Conservation (phyloP, 2,329 filamentous ascomycete species). For the Neonectria hederae region DNA sequence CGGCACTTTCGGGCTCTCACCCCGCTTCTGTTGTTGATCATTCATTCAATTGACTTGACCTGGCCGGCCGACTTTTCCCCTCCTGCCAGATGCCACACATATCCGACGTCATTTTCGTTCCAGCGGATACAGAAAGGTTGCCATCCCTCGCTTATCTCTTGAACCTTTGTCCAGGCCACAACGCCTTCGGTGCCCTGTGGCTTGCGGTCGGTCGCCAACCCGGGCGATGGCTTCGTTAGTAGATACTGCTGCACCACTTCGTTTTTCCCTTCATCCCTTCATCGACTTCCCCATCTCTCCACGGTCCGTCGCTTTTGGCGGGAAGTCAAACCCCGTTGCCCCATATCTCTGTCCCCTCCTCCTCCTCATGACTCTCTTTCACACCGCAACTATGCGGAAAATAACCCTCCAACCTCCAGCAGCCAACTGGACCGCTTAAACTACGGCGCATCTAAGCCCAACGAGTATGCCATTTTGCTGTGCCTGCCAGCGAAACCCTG, state of each 20-base stretch:
- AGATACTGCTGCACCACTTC: too few species aligned
- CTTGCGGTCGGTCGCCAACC: background rate
- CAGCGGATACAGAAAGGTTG: background rate
- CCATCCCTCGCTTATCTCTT: constrained; percentile 1
- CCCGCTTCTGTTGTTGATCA: background rate
- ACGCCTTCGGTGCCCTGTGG: background rate
- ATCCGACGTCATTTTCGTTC: background rate
- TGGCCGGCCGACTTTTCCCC: too few species aligned
- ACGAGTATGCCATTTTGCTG: background rate
- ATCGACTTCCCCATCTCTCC: background rate
- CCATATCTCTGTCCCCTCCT: background rate
- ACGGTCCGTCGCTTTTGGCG: background rate
- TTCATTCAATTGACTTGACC: too few species aligned
- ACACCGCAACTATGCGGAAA: constrained; percentile 19
- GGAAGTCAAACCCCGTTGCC: background rate
- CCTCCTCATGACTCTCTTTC: too few species aligned
- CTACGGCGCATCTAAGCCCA: background rate
- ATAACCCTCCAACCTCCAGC: constrained; percentile 6
- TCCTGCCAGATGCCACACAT: background rate
- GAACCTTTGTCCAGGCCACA: background rate
- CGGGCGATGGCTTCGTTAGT: background rate
- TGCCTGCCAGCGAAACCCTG: background rate
- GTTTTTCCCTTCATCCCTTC: background rate
- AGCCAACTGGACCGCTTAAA: background rate
- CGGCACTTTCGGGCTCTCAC: constrained; percentile 3